Evolutionary conservation across 2,329 filamentous ascomycete species (phyloP).

Genomic region (Sporothrix phasma): DNA sequence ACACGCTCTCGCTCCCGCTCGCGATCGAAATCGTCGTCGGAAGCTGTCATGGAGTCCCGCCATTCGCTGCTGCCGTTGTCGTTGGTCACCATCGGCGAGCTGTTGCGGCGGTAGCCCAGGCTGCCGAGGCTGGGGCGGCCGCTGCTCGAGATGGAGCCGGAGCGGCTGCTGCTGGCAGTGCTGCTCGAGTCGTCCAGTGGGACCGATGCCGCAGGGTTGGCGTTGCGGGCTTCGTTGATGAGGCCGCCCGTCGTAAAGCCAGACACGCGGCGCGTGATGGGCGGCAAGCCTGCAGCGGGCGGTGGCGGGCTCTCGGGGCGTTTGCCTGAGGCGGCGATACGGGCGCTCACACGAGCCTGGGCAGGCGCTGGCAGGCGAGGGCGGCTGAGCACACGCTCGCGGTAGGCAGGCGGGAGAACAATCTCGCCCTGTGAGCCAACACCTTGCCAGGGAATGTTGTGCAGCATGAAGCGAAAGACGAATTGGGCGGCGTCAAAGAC

Average conservation of each 20-base stretch:
- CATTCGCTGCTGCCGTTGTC: slow-evolving; percentile 6
- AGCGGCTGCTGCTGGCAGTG: slow-evolving; percentile 11
- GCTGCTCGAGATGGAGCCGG: slow-evolving; percentile 13
- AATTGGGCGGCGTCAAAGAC: slow-evolving; percentile 48
- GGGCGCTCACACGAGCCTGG: slow-evolving; percentile 48
- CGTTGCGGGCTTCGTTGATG: slow-evolving; percentile 42
- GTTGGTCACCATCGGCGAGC: neutral
- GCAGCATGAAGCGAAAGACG: slow-evolving; percentile 65
- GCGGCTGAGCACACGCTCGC: slow-evolving; percentile 53
- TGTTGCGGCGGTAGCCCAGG: neutral
- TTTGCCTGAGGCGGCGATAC: slow-evolving; percentile 21
- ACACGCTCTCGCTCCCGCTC: slow-evolving; percentile 20
- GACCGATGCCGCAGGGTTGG: slow-evolving; percentile 23
- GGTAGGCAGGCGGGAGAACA: slow-evolving; percentile 38
- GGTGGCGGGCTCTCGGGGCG: slow-evolving; percentile 32
- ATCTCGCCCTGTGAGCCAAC: slow-evolving; percentile 35
- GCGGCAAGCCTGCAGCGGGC: slow-evolving; percentile 31
- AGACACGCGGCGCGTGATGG: slow-evolving; percentile 38
- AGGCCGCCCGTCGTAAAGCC: slow-evolving; percentile 37
- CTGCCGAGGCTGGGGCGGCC: slow-evolving; percentile 10
- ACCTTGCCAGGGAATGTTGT: slow-evolving; percentile 30
- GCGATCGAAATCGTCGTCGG: slow-evolving; percentile 13
- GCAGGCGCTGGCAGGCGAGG: slow-evolving; percentile 63
- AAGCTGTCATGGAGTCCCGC: neutral
- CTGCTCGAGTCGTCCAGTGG: slow-evolving; percentile 14